Evolutionary conservation across 2,329 filamentous ascomycete species (phyloP), one percentile per base, ranked within the genome.

Genomic region (Alternaria viburni): DNA sequence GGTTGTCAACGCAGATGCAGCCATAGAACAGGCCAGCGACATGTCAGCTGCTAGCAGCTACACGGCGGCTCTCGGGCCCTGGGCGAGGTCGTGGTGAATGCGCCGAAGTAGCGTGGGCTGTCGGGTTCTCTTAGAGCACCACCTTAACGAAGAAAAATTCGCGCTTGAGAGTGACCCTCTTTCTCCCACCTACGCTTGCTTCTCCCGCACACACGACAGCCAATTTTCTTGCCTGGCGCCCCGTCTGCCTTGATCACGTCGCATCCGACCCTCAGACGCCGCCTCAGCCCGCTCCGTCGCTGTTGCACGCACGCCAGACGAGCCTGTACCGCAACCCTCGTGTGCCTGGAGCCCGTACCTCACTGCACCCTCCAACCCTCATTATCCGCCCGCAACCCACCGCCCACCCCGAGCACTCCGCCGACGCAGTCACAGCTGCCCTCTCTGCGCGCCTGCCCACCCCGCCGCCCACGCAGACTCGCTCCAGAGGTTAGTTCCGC

Each of bases 131-230:
- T 46, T 64, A 64, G 61, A 69, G 61, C 65, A 68, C 65, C 67
- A 65, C 57, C 61, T 58, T 61, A 54, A 64, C 46, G 57, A 59
- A 59, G 54, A 67, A 70, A 70, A 68, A 65, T 69, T 68, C 60
- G 66, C 64, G 63, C 65, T 67, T 66, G 59, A 67, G 19, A 68
- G 60, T 67, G 62, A 70, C 67, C 58, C 66, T 62, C 65, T 67
- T 67, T 65, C 66, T 68, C 69, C 68, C 66, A 68, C 68, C 69
- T 70, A 63, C 70, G 66, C 73, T 71, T 71, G 66, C 67, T 62
- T 66, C 64, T 52, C 67, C 69, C 71, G 66, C 71, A 76, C 75
- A 77, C 75, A 76, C 73, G 74, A 76, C 70, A 61, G 64, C 64
- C 72, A 77, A 77, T 75, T 70, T 74, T 77, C 68, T 67, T 71